These are phyloP conservation scores for Canna indica DNA, from an alignment of 176 grass and related monocot genomes.

Conservation along the genomic window DNA sequence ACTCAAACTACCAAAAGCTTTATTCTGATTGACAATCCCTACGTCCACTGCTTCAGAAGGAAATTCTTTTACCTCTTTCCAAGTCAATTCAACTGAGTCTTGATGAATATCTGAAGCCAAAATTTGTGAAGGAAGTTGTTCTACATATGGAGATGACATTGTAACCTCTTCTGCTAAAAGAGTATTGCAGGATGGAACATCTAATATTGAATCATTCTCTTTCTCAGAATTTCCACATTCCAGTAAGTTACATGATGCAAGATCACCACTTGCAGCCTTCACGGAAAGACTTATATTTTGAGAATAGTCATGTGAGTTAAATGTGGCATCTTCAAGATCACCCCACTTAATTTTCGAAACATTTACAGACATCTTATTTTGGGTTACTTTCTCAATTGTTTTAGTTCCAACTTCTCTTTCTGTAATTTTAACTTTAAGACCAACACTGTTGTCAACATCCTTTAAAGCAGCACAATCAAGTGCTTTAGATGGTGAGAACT, in stretches of 20 bases:
- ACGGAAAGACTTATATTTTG: conserved; percentile 20
- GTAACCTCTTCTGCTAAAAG: not conserved
- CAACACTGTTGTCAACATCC: not conserved
- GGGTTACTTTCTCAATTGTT: conserved; percentile 21
- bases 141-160: conserved; percentile 16
- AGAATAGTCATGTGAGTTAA: conserved; percentile 20
- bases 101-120: conserved; percentile 28
- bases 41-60: conserved; percentile 13
- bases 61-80: conserved; percentile 11
- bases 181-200: conserved; percentile 20
- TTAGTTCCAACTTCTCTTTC: conserved; percentile 7
- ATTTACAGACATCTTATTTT: conserved; percentile 23
- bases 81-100: conserved; percentile 16
- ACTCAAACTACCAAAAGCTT: conserved; percentile 17
- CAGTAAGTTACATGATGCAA: conserved; percentile 16
- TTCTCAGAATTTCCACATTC: conserved; percentile 21
- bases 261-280: conserved; percentile 21
- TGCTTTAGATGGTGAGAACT: not conserved
- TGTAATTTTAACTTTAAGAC: conserved; percentile 12
- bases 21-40: conserved; percentile 10
- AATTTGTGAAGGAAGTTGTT: conserved; percentile 37
- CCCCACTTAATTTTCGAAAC: conserved; percentile 26
- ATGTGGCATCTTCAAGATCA: conserved; percentile 24
- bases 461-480: not conserved
- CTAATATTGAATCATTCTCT: conserved; percentile 6